phyloP scores from a whole-genome alignment of 1,139 yeast genomes.

The Arxiozyma bovina region DNA sequence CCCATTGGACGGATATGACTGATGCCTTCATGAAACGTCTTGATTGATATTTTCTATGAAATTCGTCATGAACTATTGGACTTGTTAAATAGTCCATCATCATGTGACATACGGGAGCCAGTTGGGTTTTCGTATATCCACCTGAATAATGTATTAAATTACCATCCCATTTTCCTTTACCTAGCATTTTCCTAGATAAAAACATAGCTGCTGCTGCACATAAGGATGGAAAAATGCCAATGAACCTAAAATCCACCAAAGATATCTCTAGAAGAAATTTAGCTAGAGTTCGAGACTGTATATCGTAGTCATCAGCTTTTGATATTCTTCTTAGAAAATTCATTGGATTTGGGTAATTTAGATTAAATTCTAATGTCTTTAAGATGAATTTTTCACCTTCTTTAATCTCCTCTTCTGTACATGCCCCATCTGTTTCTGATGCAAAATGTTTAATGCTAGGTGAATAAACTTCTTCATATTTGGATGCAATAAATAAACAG shows the following conservation, averaged over 20 bases:
- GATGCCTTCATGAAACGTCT: constrained; percentile 89
- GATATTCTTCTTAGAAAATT: constrained; percentile 86
- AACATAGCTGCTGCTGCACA: constrained; percentile 92
- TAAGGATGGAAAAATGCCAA: constrained; percentile 71
- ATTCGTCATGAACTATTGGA: constrained; percentile 88
- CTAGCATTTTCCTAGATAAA: constrained; percentile 69
- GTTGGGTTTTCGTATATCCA: constrained; percentile 70
- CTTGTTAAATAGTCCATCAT: constrained; percentile 69
- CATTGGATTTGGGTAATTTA: constrained; percentile 90
- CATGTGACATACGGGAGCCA: constrained; percentile 63
- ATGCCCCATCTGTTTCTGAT: constrained; percentile 74
- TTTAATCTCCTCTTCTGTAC: constrained; percentile 70
- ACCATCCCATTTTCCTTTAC: constrained; percentile 68
- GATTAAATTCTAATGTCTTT: constrained; percentile 65
- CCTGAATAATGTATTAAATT: constrained; percentile 85
- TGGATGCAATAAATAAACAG: constrained; percentile 83
- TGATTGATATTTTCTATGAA: constrained; percentile 87
- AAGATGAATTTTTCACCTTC: constrained; percentile 80
- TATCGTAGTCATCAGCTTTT: constrained; percentile 91
- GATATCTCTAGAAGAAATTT: constrained; percentile 78
- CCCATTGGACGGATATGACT: constrained; percentile 85
- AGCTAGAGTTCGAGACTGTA: constrained; percentile 84
- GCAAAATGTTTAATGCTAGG: constrained; percentile 87
- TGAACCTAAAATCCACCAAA: constrained; percentile 69
- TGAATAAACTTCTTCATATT: constrained; percentile 88